Base-by-base conservation (phyloP, 2,329 filamentous ascomycete genomes). In the Ustilaginoidea virens region DNA sequence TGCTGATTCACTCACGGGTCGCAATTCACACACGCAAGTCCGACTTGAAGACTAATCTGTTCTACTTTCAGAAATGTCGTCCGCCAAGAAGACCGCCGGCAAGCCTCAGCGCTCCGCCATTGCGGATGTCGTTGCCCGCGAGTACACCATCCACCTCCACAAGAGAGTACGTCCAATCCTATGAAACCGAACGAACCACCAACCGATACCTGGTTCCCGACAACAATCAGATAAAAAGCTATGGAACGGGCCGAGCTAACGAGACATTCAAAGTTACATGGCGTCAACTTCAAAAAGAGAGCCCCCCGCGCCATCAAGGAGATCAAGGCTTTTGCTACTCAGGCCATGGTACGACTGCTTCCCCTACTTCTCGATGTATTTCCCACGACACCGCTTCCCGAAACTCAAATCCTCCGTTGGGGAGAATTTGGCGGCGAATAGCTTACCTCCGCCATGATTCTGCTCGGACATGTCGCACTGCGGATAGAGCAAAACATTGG, bases 91-190 rank as follows among this genome's bases (percentile, higher is more conserved):
- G 50, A 44, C 49, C 41, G 39, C 50, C 35, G 49, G 49, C 42
- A 55, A 51, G 48, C 38, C 45, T 42, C 56, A 72, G 65, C 82
- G 86, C 60, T 93, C 83, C 64, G 92, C 92, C 69, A 93, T 98
- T 64, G 78, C 83, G 65, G 87, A 98, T 67, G 92, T 98, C 59
- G 87, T 98, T 63, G 79, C 90, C 55, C 83, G 90, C 74, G 92
- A 98, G 74, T 98, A 98, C 78, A 98, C 90, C 65, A 96, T 98
- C 70, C 87, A 98, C 76, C 70, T 98, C 53, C 90, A 98, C 82
- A 96, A 93, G 81, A 80, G 87, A 44, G 53, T 57, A 55, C 34
- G 52, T 56, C 27, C 14, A 32, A 33, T 37, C 41, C 26, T 23
- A 12, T 9, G n/a, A n/a, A 28, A 12, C 10, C 14, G 17, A 24